phyloP scores from a whole-genome alignment of 192 early-diverging fungal genomes.

The Dimargaris xerosporica region DNA sequence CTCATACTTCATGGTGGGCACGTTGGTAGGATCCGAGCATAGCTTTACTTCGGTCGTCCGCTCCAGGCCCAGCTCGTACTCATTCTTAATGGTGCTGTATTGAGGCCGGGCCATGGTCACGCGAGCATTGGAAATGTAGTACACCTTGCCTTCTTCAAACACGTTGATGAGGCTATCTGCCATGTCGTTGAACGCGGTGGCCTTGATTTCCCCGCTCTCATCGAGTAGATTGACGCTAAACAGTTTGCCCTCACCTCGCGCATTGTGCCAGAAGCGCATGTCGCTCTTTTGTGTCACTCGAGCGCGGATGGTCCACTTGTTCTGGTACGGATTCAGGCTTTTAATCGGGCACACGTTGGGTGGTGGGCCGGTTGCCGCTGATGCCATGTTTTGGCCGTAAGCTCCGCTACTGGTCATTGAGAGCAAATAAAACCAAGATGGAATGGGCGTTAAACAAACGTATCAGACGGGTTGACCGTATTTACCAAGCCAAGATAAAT shows the following conservation, averaged over 20 bases:
- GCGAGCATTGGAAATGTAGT: conserved; percentile 66
- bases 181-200: conserved; percentile 83
- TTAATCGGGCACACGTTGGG: conserved; percentile 40
- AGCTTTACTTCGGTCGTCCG: conserved; percentile 42
- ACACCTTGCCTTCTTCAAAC: conserved; percentile 66
- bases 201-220: conserved; percentile 83
- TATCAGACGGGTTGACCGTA: no score
- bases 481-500: no score
- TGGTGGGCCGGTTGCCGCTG: not conserved
- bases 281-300: conserved; percentile 73
- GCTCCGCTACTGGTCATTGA: no score
- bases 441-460: no score
- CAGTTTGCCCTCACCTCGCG: conserved; percentile 59
- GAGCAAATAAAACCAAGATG: no score
- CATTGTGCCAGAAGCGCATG: conserved; percentile 69
- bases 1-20: conserved; percentile 37
- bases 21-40: conserved; percentile 23
- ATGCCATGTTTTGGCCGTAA: conserved; percentile 8
- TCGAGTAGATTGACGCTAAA: conserved; percentile 83
- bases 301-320: conserved; percentile 91
- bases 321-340: conserved; percentile 75
- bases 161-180: conserved; percentile 63
- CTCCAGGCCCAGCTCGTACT: conserved; percentile 86
- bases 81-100: conserved; percentile 64
- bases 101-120: conserved; percentile 75